Base-by-base conservation (phyloP, 306 rosid species). In the Calophaca sinica region DNA sequence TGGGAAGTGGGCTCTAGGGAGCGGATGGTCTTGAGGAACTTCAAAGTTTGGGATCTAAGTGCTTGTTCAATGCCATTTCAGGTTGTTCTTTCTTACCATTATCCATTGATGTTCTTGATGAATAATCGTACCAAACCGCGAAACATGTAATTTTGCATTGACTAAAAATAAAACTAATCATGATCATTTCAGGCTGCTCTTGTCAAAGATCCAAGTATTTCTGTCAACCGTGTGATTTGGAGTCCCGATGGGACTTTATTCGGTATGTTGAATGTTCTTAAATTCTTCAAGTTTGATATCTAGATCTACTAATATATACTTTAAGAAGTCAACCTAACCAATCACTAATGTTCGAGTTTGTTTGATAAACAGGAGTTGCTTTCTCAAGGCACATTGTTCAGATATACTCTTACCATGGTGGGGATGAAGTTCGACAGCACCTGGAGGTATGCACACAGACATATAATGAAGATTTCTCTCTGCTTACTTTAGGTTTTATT, bases 321-420 rank as follows among this genome's bases (percentile, higher is more conserved):
- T 53, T 50, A 38, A 54, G 50, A 44, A 45, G 38, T 73, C 69
- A 70, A 76, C 68, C 33, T 6, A 32, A 57, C 6, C 36, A 15
- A 66, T 71, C 13, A 7, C 62, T 80, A 46, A 67, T 72, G 71
- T 71, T 8, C 13, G 62, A 11, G 65, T 53, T 77, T 77, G 14
- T 77, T 68, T 54, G 58, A 66, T 72, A 66, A 75, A 73, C 82
- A 93, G 98, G 98, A 48, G 91, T 93, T 81, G 96, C 98, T 8
- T 94, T 89, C 83, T 94, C 98, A 1, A 91, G 96, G 89, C 94
- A 91, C 86, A 88, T 94, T 83, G 96, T 94, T 86, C 98, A 94
- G 85, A 87, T 94, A 87, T 88, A 88, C 86, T 88, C 97, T 66
- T 90, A 91, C 80, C 86, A 88, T 2, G 87, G 91, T 9, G 88